Evolutionary conservation across 176 grass and related monocot species (phyloP).

Genomic region (Cymbopogon citratus): DNA sequence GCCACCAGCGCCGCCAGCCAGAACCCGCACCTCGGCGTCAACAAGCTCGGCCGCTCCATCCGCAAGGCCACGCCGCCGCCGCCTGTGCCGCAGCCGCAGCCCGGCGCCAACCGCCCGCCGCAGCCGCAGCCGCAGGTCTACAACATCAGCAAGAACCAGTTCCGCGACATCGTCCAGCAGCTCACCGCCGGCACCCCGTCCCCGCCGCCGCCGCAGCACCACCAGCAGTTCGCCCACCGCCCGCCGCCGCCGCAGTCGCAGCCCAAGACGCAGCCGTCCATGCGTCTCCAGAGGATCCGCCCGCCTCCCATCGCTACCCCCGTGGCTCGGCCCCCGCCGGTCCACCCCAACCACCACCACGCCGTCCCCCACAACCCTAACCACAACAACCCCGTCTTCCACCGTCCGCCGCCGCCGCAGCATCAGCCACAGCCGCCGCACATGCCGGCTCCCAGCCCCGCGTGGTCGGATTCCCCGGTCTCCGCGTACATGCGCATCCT

Average conservation of each 20-base stretch:
- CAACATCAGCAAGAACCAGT: conserved; percentile 99
- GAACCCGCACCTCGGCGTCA: conserved; percentile 71
- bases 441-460: conserved; percentile 8
- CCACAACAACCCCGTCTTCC: conserved; percentile 30
- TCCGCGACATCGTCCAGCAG: conserved; percentile 95
- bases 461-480: conserved; percentile 65
- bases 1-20: conserved; percentile 12
- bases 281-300: conserved; percentile 79
- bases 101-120: conserved; percentile 32
- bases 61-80: conserved; percentile 74
- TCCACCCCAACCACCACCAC: conserved; percentile 44
- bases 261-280: conserved; percentile 45
- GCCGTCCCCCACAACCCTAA: conserved; percentile 6
- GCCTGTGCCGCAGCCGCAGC: neutral
- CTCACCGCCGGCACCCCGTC: conserved; percentile 86
- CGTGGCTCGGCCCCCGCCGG: conserved; percentile 43
- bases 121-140: conserved; percentile 96
- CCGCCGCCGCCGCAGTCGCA: conserved; percentile 36
- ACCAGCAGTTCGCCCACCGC: conserved; percentile 21
- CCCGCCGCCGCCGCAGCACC: conserved; percentile 10
- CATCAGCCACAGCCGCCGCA: conserved; percentile 14
- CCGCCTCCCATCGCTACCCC: conserved; percentile 63
- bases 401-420: conserved; percentile 31
- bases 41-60: conserved; percentile 79
- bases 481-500: conserved; percentile 84